Base-by-base conservation (phyloP, 2,329 filamentous ascomycete species). In the Curvularia lunata region DNA sequence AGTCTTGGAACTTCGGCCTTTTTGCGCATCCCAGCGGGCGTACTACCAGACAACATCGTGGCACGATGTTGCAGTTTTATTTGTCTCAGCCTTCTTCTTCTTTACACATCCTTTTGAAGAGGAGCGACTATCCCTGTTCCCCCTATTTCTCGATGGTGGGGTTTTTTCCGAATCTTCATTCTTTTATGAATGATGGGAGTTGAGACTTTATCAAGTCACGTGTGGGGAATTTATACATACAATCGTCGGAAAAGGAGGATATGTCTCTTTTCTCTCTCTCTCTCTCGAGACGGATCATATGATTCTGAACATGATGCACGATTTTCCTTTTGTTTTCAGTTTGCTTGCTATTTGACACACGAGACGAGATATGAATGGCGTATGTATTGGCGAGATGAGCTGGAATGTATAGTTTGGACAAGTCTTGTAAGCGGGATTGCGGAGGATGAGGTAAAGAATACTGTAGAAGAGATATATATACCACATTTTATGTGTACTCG, bases 1-100 rank as follows among this genome's bases (percentile, higher is more conserved):
- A 59, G 58, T 54, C 47, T 52, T 34, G 28, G n/a, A 40, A 48
- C 57, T 59, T 52, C 45, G 45, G 53, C 49, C 52, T 45, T 49
- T 47, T 45, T 28, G 25, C 25, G 25, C 42, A 45, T 28, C 19
- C 23, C 27, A 51, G 41, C 42, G 42, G 41, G 37, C 47, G 51
- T 25, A 25, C 13, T 25, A 25, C 13, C 34, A 27, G 51, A 51
- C 51, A 25, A 47, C 40, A 42, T 23, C 6, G 40, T 42, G 18
- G 19, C 19, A 42, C 40, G 9, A 10, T 45, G 41, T 45, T 45
- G 23, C 16, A 16, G 10, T 28, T 25, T 41, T 19, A 12, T 46
- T 30, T 32, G 23, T 25, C 6, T 32, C n/a, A 8, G n/a, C 18
- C 27, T 42, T n/a, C 18, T 28, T n/a, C 28, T 41, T 45, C 7